Base-by-base conservation (phyloP, 768 basidiomycete genomes). In the Lanmaoa rubissima region DNA sequence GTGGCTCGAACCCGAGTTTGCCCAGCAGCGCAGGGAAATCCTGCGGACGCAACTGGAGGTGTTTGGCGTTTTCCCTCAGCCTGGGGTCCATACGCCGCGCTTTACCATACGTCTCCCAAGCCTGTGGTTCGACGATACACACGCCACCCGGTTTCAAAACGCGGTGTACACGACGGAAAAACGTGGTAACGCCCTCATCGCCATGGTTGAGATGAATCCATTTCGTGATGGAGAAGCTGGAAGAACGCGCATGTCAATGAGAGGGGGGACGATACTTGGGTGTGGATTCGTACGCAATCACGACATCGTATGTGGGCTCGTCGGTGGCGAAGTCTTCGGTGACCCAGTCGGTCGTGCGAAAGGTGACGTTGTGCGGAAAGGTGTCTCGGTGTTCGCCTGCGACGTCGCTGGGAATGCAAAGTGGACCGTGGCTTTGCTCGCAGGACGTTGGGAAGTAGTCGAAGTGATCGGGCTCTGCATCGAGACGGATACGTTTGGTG, bases 181-280 rank as follows among this genome's bases (percentile, higher is more conserved):
- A 92, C 0, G 60, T 55, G 36, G 69, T 61, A n/a, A 96, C 63
- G 0, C 85, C 93, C 1, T 81, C 80, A 64, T 97, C 94, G 11
- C 89, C 88, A 12, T 78, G 76, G 61, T 94, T 86, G 11, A 96
- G 76, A 70, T 96, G 94, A 32, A 95, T 91, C 94, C 94, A 96
- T 72, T 94, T 96, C 0, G 92, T 84, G 43, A 95, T 73, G 0
- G 93, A 95, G 61, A 96, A 85, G 1, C 53, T 69, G 28, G 7
- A 4, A 17, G 26, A 13, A 6, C 16, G 13, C 24, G 17, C 24
- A 36, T 17, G 46, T 51, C n/a, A 60, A 14, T n/a, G 4, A 8
- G 9, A 14, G 10, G 9, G 16, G 2, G 8, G 10, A 40, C 39
- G 16, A 10, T 5, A 28, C 16, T 28, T 24, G 17, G 14, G 21